phyloP scores from a whole-genome alignment of 192 early-diverging fungal genomes.

The Backusella psychrophila region DNA sequence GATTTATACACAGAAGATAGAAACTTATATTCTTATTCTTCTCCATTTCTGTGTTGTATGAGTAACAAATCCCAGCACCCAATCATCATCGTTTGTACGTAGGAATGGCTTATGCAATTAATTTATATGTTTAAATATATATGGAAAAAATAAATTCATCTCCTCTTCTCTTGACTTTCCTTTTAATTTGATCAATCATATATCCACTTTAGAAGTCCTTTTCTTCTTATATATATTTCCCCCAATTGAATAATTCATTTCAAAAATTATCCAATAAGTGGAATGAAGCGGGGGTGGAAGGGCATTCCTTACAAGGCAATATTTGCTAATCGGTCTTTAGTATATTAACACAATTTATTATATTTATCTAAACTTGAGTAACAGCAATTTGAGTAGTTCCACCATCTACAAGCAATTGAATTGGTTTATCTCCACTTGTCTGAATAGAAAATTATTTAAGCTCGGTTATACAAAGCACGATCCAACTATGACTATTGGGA shows the following conservation, averaged over 20 bases:
- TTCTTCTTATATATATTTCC: neutral
- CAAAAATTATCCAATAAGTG: neutral
- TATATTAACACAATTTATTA: neutral
- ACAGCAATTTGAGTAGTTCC: neutral
- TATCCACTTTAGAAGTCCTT: no score
- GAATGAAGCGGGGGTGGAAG: neutral
- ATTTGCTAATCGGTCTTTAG: neutral
- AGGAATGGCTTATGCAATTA: neutral
- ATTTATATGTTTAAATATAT: neutral
- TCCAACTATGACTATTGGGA: neutral
- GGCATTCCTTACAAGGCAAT: neutral
- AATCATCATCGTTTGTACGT: neutral
- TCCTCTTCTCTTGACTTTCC: neutral
- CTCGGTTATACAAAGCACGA: neutral
- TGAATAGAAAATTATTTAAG: neutral
- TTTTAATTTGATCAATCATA: neutral
- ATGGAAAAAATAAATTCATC: neutral
- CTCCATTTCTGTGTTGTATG: neutral
- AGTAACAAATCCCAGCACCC: neutral
- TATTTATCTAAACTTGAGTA: neutral
- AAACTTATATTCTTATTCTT: neutral
- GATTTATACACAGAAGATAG: neutral
- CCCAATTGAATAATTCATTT: neutral
- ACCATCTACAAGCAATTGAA: neutral
- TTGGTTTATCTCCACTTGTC: neutral